These are phyloP conservation scores for Colletotrichum aenigma DNA, from an alignment of 2,329 filamentous ascomycete species.

Conservation along the genomic window DNA sequence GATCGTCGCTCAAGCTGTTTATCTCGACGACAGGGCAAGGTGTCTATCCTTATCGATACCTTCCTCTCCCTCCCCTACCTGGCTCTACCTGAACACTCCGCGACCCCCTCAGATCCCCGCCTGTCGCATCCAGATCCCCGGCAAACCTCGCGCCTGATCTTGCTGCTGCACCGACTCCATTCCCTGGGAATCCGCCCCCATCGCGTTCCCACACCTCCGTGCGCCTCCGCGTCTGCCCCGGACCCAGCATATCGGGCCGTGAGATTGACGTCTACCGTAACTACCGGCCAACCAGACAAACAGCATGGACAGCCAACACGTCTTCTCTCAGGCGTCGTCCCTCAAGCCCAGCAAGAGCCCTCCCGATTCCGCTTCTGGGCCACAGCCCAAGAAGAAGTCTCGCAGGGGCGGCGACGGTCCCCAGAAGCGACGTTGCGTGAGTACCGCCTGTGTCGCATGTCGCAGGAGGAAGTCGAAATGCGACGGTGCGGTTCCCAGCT, in stretches of 20 bases:
- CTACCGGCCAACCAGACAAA: too few relatives aligned
- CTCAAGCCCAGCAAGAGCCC: neutral
- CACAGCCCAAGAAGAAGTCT: constrained; percentile 47
- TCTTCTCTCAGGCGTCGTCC: neutral
- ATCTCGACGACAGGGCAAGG: constrained; percentile 16
- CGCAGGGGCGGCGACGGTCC: constrained; percentile 51
- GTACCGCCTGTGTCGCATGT: constrained; percentile 84
- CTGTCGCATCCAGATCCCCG: neutral
- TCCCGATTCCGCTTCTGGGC: neutral
- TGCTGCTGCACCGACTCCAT: neutral
- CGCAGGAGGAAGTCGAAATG: constrained; percentile 85
- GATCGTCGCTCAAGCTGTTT: constrained; percentile 1
- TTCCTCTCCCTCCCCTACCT: too few relatives aligned
- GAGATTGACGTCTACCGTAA: neutral
- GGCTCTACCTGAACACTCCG: too few relatives aligned
- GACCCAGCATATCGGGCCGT: neutral
- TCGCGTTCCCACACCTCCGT: constrained; percentile 14
- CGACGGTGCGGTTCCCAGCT: constrained; percentile 88
- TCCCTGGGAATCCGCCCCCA: neutral
- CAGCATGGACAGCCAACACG: constrained; percentile 4
- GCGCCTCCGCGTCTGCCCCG: neutral
- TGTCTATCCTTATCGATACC: neutral
- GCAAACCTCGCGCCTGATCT: too few relatives aligned
- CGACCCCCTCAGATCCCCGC: neutral
- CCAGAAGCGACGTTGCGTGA: constrained; percentile 78